These are phyloP conservation scores for Alternaria panax DNA, from an alignment of 2,329 filamentous ascomycete genomes.

Conservation along the genomic window DNA sequence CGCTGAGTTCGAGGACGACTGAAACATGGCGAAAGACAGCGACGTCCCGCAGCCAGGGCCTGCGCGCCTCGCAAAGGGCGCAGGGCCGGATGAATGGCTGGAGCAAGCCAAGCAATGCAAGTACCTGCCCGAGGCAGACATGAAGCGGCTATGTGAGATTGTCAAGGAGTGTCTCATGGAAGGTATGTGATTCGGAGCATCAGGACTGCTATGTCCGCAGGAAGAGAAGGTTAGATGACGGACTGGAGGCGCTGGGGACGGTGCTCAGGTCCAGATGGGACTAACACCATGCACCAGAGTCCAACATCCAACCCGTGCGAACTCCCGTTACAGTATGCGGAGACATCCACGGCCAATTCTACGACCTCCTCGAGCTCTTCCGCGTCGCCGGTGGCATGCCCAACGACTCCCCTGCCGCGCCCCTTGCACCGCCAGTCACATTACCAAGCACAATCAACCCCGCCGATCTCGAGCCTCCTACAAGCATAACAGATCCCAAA, in stretches of 20 bases:
- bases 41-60: constrained; percentile 88
- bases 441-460: constrained; percentile 76
- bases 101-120: constrained; percentile 97
- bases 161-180: constrained; percentile 99
- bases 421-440: constrained; percentile 72
- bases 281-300: constrained; percentile 66
- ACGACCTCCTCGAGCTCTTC: constrained; percentile 96
- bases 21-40: constrained; percentile 58
- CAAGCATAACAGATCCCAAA: constrained; percentile 86
- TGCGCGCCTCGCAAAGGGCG: constrained; percentile 81
- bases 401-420: constrained; percentile 67
- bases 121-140: constrained; percentile 92
- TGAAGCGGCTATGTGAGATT: constrained; percentile 99
- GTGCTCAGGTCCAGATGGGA: not conserved
- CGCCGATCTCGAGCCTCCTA: constrained; percentile 91
- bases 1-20: not conserved
- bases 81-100: constrained; percentile 94
- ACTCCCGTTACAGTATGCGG: constrained; percentile 97
- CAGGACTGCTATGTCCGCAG: accelerated
- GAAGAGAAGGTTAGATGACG: not conserved
- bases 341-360: constrained; percentile 98
- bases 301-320: constrained; percentile 97
- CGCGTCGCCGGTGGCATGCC: constrained; percentile 97
- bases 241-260: not conserved
- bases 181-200: constrained; percentile 62